Conservation (phyloP, 2,329 filamentous ascomycete genomes). For the Colletotrichum sp. region DNA sequence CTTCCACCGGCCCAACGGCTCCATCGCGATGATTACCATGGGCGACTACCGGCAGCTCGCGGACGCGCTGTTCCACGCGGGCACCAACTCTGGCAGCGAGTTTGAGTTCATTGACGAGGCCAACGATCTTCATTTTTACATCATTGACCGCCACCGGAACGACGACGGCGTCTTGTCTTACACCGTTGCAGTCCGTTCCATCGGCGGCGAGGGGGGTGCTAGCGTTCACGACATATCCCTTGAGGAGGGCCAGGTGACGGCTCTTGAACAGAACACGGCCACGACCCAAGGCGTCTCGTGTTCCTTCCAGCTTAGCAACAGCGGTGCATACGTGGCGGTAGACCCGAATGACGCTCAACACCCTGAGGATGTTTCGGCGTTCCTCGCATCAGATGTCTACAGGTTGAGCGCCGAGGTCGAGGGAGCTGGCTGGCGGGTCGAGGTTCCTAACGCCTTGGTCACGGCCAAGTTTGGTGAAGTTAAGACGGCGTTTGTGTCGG, state of each 20-base stretch:
- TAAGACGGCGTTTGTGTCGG: slow-evolving; percentile 45
- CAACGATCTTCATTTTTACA: slow-evolving; percentile 56
- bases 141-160: slow-evolving; percentile 47
- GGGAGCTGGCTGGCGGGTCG: slow-evolving; percentile 50
- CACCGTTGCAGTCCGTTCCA: slow-evolving; percentile 50
- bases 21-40: slow-evolving; percentile 48
- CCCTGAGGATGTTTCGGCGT: slow-evolving; percentile 39
- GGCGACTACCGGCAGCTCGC: slow-evolving; percentile 59
- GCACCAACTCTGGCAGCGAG: slow-evolving; percentile 54
- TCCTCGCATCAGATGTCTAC: slow-evolving; percentile 51
- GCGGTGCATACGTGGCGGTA: slow-evolving; percentile 36
- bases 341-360: slow-evolving; percentile 23
- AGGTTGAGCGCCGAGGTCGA: slow-evolving; percentile 47
- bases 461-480: slow-evolving; percentile 44
- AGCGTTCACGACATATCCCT: slow-evolving; percentile 42
- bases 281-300: slow-evolving; percentile 44
- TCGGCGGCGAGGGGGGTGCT: slow-evolving; percentile 36
- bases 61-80: slow-evolving; percentile 60
- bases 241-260: slow-evolving; percentile 34
- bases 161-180: slow-evolving; percentile 49
- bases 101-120: slow-evolving; percentile 52
- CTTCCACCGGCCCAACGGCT: slow-evolving; percentile 54
- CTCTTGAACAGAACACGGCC: slow-evolving; percentile 25
- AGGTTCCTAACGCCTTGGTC: slow-evolving; percentile 44
- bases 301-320: slow-evolving; percentile 52